Percentiles rank a stretch among this genome's conserved stretches.
phyloP scores from a whole-genome alignment of 352 stramenopile species.

The Pythium grandisporangium region DNA sequence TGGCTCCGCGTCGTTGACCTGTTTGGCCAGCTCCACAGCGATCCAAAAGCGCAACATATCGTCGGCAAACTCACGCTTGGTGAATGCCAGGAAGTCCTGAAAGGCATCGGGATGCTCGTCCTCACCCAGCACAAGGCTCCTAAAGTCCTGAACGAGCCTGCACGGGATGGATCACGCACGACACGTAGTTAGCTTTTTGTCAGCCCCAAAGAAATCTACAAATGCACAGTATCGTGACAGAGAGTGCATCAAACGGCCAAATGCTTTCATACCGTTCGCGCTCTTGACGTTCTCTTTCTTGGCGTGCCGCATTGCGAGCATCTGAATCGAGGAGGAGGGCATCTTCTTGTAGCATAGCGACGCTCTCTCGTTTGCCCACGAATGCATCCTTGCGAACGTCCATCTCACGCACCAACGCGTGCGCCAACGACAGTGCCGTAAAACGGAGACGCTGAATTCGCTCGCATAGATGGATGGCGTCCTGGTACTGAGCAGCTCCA shows the following conservation, averaged over 20 bases:
- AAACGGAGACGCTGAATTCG: constrained; percentile 3
- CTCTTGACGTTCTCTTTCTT: neutral
- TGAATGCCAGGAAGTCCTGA: constrained; percentile 29
- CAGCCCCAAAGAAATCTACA: no score
- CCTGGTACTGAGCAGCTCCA: constrained; percentile 1
- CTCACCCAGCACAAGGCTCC: constrained; percentile 20
- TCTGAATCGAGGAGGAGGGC: neutral
- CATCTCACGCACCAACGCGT: constrained; percentile 1
- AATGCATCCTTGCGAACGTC: constrained; percentile 3
- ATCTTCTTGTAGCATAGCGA: constrained; percentile 6
- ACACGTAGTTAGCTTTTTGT: no score
- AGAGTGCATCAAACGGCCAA: no score
- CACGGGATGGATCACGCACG: no score
- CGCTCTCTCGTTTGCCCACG: constrained; percentile 9
- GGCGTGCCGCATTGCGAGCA: constrained; percentile 1
- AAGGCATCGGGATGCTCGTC: constrained; percentile 14
- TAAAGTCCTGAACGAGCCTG: constrained; percentile 27
- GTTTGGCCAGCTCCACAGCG: constrained; percentile 44
- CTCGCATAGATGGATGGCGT: constrained; percentile 3
- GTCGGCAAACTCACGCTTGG: constrained; percentile 37
- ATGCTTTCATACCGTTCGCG: constrained; percentile 10
- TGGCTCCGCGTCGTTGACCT: constrained; percentile 9
- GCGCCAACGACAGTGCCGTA: neutral
- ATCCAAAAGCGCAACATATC: constrained; percentile 53
- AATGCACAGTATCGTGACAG: no score